Base-by-base conservation (phyloP, 257 asterid genomes). In the Penstemon barbatus region DNA sequence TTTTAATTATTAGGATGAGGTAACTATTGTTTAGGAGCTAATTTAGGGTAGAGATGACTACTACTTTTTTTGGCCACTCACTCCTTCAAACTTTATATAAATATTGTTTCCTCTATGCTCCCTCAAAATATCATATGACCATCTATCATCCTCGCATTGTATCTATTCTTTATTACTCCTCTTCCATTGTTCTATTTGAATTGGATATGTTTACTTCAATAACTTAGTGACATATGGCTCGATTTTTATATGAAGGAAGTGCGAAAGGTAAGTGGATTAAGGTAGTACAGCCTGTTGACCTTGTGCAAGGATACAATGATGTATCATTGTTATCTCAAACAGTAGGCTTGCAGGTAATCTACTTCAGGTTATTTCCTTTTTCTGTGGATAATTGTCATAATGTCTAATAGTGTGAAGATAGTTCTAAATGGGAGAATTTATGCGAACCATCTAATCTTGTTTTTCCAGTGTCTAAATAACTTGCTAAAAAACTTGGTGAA, bases 291-390 rank as follows among this genome's bases (percentile, higher is more conserved):
- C 86, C 91, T 50, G 75, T 90, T 74, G 71, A 80, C 57, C 87
- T 92, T 42, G 63, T 68, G 46, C 85, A 81, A 78, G 98, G 98
- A 65, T 82, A 82, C 82, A 90, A 90, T 68, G 92, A 92, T 70
- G 75, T 90, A 74, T 52, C 77, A 38, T 76, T 92, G 66, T 74
- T 92, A 76, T 85, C 97, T 71, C 82, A 90, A 81, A 86, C 98
- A 44, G 84, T 90, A 71, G 98, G 97, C 66, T 84, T 90, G 85
- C 98, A 92, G 96, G 97, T 92, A 80, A 69, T 70, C 63, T 71
- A 44, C 55, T 45, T 77, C 44, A 8, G 33, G 25, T 39, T n/a
- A 3, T 66, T 18, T 50, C 55, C 5, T 55, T 63, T 61, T 65
- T 50, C 53, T 9, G 38, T 58, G 45, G 61, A 59, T 67, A 61